Base-by-base conservation (phyloP, 345 rosid genomes). In the Anacardium occidentale region DNA sequence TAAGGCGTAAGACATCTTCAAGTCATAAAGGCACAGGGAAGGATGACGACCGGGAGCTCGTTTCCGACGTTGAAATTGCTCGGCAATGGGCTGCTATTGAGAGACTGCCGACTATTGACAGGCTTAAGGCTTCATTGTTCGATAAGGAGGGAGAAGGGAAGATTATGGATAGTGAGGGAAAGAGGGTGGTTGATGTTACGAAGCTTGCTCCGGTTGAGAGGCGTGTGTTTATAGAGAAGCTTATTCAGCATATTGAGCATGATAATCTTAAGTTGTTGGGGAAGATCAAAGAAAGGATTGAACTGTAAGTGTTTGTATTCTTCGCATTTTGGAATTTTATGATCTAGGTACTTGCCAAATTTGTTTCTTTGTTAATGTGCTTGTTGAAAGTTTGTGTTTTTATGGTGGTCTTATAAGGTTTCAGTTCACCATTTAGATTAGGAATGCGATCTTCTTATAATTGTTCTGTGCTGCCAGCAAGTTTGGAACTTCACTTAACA, bases 51-150 rank as follows among this genome's bases (percentile, higher is more conserved):
- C 86, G 80, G 5, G 5, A 5, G 5, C 40, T 37, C 5, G 40
- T 37, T 74, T 48, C 4, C 0, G 78, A 81, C 5, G 81, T 78
- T 59, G 89, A 83, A 64, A 21, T 77, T 74, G 79, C 79, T 55
- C 74, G 71, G 47, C 86, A 87, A 62, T 92, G 96, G 96, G 90
- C 84, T 75, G 85, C 79, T 26, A 75, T 92, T 51, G 87, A 92
- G 83, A 89, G 89, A 64, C 72, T 92, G 6, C 96, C 98, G 1
- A 86, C 96, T 51, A 66, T 67, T n/a, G 80, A 84, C 40, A 5
- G 52, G 18, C 52, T 48, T 2, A 48, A 14, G 17, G 8, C 52
- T 10, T 48, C 52, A 5, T 48, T 48, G 52, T 48, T 48, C 17
- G 52, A 48, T 6, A 37, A 37, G 40, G 40, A 37, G 40, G 40